Evolutionary conservation across 2,329 filamentous ascomycete genomes (phyloP).

Genomic region (Lithohypha guttulata): DNA sequence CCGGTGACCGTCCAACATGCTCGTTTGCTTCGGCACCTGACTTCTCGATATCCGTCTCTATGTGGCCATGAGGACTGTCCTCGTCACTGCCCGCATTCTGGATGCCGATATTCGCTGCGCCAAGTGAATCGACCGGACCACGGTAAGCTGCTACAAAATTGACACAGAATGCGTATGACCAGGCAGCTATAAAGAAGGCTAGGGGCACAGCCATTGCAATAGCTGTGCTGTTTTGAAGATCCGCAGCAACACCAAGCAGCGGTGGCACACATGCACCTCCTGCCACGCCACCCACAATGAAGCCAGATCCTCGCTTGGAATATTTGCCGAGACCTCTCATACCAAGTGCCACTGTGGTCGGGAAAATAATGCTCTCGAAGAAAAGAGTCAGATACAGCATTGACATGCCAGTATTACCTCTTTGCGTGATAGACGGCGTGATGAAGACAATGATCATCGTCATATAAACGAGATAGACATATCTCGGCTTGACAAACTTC

Average conservation of each 20-base stretch:
- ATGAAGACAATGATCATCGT: constrained; percentile 50
- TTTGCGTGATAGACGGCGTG: constrained; percentile 32
- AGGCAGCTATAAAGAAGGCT: constrained; percentile 48
- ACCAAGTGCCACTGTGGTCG: constrained; percentile 67
- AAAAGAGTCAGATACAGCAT: constrained; percentile 65
- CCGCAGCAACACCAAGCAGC: constrained; percentile 57
- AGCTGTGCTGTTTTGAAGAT: constrained; percentile 49
- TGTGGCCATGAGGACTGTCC: background rate
- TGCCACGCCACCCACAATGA: constrained; percentile 58
- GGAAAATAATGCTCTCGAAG: constrained; percentile 72
- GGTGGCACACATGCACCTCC: constrained; percentile 60
- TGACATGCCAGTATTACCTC: constrained; percentile 34
- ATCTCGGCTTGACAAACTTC: constrained; percentile 57
- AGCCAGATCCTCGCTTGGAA: constrained; percentile 64
- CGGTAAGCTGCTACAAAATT: constrained; percentile 59
- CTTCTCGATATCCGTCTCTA: constrained; percentile 5
- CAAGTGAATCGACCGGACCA: constrained; percentile 49
- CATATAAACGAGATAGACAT: constrained; percentile 59
- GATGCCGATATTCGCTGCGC: constrained; percentile 37
- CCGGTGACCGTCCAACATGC: no score
- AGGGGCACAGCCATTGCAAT: constrained; percentile 57
- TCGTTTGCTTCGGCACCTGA: background rate
- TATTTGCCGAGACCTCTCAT: constrained; percentile 65
- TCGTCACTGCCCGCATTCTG: constrained; percentile 18
- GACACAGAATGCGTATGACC: constrained; percentile 47